phyloP scores from a whole-genome alignment of 768 basidiomycete species.

The Pulveroboletus sp. region DNA sequence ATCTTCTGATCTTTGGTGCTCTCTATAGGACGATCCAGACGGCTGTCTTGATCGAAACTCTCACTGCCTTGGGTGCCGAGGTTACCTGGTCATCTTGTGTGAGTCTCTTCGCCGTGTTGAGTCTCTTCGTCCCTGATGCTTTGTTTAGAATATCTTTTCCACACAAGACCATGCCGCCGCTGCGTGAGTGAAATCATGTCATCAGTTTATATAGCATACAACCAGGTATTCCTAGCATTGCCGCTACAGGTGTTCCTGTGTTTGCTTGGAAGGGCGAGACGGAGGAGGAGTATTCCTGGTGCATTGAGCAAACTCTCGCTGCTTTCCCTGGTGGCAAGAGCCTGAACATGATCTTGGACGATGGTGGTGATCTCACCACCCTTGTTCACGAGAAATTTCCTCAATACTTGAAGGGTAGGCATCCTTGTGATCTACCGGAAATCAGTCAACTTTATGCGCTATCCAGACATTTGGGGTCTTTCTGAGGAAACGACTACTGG shows the following conservation, averaged over 20 bases:
- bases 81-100: conserved; percentile 99
- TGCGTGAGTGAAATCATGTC: conserved; percentile 52
- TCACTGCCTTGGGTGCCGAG: conserved; percentile 91
- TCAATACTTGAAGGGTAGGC: conserved; percentile 71
- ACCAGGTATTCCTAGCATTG: conserved; percentile 54
- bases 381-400: conserved; percentile 97
- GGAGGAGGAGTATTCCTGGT: conserved; percentile 98
- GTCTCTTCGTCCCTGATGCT: not conserved
- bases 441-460: not conserved
- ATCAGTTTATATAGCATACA: not conserved
- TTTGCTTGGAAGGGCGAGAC: conserved; percentile 99
- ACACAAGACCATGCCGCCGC: conserved; percentile 99
- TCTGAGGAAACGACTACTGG: conserved; percentile 99
- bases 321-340: conserved; percentile 82
- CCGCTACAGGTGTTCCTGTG: conserved; percentile 96
- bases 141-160: conserved; percentile 90
- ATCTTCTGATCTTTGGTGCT: conserved; percentile 3
- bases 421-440: not conserved
- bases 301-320: conserved; percentile 90
- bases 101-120: conserved; percentile 27
- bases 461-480: conserved; percentile 78
- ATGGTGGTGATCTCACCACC: conserved; percentile 94
- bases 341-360: conserved; percentile 98
- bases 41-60: conserved; percentile 97
- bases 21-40: conserved; percentile 98